phyloP scores from a whole-genome alignment of 2,329 filamentous ascomycete genomes.

The Hypomyces perniciosus region DNA sequence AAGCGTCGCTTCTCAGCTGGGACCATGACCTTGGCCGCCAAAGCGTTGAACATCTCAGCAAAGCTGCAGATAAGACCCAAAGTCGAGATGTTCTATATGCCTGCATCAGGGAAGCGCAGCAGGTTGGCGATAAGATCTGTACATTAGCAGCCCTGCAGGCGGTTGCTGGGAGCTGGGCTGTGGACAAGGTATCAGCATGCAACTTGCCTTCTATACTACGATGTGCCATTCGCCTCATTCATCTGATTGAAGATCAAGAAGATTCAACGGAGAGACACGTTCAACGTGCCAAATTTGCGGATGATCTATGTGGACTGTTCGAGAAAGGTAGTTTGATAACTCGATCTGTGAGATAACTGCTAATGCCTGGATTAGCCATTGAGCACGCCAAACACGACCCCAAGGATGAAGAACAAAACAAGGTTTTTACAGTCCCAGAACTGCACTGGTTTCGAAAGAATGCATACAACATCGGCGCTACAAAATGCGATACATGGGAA shows the following conservation, averaged over 20 bases:
- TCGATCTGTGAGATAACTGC: not conserved
- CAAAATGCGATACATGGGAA: constrained; percentile 50
- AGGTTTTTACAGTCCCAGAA: constrained; percentile 56
- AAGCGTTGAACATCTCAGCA: constrained; percentile 57
- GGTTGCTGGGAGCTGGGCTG: constrained; percentile 23
- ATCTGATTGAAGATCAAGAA: constrained; percentile 34
- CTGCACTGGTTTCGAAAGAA: constrained; percentile 81
- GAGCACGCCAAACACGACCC: constrained; percentile 27
- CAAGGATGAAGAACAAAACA: constrained; percentile 35
- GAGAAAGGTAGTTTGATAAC: constrained; percentile 31
- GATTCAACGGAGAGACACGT: constrained; percentile 13
- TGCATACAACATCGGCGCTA: constrained; percentile 70
- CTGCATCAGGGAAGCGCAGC: constrained; percentile 71
- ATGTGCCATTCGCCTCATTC: constrained; percentile 48
- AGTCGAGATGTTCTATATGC: constrained; percentile 63
- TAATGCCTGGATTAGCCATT: constrained; percentile 19
- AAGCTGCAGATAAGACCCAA: constrained; percentile 42
- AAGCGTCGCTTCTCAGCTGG: constrained; percentile 55
- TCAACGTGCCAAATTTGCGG: constrained; percentile 19
- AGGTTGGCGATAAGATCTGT: constrained; percentile 54
- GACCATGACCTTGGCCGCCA: constrained; percentile 54
- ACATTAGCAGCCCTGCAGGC: constrained; percentile 37
- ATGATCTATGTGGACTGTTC: constrained; percentile 50
- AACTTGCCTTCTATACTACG: constrained; percentile 34
- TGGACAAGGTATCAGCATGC: constrained; percentile 14